Conservation (phyloP, 1,284 basidiomycete species). For the Pascua sp. region DNA sequence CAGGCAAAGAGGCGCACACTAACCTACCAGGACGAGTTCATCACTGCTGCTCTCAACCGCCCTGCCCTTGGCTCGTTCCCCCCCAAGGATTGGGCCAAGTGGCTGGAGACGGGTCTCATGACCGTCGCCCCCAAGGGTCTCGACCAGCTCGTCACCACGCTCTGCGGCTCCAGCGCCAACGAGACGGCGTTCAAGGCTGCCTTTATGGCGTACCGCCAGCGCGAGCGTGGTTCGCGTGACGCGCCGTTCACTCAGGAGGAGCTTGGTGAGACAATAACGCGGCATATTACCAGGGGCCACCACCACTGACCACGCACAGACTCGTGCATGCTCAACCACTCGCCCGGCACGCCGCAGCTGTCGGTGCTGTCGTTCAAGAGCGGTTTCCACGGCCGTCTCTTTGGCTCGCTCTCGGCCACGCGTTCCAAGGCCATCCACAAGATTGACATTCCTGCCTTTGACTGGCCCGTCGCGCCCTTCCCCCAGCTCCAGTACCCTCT, state of each 20-base stretch:
- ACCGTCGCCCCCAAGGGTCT: constrained; percentile 55
- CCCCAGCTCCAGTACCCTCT: constrained; percentile 56
- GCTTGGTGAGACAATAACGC: constrained; percentile 25
- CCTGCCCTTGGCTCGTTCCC: constrained; percentile 58
- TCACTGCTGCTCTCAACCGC: constrained; percentile 47
- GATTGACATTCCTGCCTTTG: constrained; percentile 58
- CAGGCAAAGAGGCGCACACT: background rate
- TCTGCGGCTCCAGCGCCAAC: constrained; percentile 48
- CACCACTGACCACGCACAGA: constrained; percentile 8
- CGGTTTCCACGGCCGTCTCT: constrained; percentile 54
- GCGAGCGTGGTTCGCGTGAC: constrained; percentile 29
- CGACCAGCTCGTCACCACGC: constrained; percentile 50
- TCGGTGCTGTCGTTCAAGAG: constrained; percentile 55
- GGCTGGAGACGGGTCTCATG: constrained; percentile 53
- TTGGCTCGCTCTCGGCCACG: constrained; percentile 55
- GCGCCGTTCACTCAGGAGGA: constrained; percentile 39
- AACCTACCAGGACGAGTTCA: constrained; percentile 15
- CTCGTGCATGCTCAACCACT: constrained; percentile 56
- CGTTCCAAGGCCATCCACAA: constrained; percentile 55
- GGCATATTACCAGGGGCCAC: constrained; percentile 6
- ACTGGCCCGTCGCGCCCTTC: constrained; percentile 56
- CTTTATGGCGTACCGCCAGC: constrained; percentile 50
- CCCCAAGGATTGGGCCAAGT: constrained; percentile 51
- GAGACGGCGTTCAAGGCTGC: constrained; percentile 58
- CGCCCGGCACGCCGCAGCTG: constrained; percentile 54